These are phyloP conservation scores for Ramaria sp. DNA, from an alignment of 768 basidiomycete genomes.

Conservation along the genomic window DNA sequence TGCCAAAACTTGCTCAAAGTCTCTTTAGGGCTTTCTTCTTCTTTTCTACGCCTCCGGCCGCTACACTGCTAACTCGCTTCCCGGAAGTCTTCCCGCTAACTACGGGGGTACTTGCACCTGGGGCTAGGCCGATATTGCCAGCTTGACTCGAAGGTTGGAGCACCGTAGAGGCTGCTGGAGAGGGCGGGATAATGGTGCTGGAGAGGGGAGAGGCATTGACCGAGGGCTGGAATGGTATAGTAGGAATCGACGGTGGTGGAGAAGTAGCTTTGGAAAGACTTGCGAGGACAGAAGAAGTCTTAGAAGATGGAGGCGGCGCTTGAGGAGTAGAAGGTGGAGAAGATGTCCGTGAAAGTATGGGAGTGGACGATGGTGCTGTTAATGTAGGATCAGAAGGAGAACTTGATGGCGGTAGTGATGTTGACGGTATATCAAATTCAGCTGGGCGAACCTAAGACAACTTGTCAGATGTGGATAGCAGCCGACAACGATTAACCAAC, in stretches of 20 bases:
- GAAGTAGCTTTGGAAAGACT: constrained; percentile 28
- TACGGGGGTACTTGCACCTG: constrained; percentile 21
- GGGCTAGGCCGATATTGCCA: not conserved
- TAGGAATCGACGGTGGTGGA: constrained; percentile 28
- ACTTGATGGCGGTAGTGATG: constrained; percentile 17
- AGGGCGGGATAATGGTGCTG: constrained; percentile 31
- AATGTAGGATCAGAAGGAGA: constrained; percentile 6
- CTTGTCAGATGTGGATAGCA: not conserved
- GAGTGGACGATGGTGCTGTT: constrained; percentile 12
- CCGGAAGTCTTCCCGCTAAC: constrained; percentile 25
- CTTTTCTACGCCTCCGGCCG: constrained; percentile 55
- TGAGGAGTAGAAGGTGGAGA: constrained; percentile 20
- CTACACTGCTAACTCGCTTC: constrained; percentile 19
- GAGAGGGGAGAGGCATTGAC: constrained; percentile 15
- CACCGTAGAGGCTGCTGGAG: constrained; percentile 17
- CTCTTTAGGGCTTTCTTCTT: constrained; percentile 84
- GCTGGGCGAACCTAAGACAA: constrained; percentile 32
- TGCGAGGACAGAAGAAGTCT: constrained; percentile 22
- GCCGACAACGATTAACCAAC: constrained; percentile 22
- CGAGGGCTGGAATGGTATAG: constrained; percentile 26
- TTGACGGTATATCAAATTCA: constrained; percentile 50
- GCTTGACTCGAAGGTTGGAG: constrained; percentile 20
- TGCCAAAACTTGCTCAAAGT: constrained; percentile 26
- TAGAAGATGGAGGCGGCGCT: constrained; percentile 18
- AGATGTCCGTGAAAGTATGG: constrained; percentile 19